phyloP scores from a whole-genome alignment of 495 filamentous ascomycete species.

The Penicillium manginii region DNA sequence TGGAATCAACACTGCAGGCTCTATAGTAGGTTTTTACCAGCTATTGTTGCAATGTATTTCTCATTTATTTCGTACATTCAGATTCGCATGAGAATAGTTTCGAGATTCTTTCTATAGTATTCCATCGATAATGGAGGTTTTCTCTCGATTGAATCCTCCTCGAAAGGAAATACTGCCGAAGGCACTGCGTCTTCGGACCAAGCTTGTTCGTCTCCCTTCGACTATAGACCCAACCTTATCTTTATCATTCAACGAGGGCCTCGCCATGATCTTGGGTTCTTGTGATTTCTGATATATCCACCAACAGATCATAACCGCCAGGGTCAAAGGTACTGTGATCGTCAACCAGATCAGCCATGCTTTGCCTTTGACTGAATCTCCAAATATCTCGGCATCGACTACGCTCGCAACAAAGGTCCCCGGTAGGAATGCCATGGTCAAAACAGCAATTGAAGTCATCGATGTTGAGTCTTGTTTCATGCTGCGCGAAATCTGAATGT shows the following conservation, averaged over 20 bases:
- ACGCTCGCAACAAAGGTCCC: slow-evolving; percentile 44
- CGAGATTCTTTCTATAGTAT: neutral
- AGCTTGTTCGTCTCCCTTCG: neutral
- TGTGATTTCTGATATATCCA: slow-evolving; percentile 12
- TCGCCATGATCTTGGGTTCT: neutral
- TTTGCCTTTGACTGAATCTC: neutral
- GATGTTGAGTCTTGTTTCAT: slow-evolving; percentile 49
- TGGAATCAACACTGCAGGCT: too few relatives aligned
- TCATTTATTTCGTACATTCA: too few relatives aligned
- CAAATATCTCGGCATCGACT: slow-evolving; percentile 13
- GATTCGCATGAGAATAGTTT: neutral
- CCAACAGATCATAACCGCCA: slow-evolving; percentile 17
- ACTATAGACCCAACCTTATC: neutral
- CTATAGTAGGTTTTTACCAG: too few relatives aligned
- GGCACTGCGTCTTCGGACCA: neutral
- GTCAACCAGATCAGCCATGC: slow-evolving; percentile 11
- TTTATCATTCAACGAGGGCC: neutral
- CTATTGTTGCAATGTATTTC: too few relatives aligned
- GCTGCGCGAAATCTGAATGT: slow-evolving; percentile 40
- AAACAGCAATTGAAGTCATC: slow-evolving; percentile 57
- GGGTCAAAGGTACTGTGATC: slow-evolving; percentile 13
- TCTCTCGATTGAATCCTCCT: neutral
- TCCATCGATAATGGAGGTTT: neutral
- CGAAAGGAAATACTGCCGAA: neutral
- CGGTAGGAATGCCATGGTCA: slow-evolving; percentile 59